Base-by-base conservation (phyloP, 78 protist genomes). In the Dictyostelium capitatum region DNA sequence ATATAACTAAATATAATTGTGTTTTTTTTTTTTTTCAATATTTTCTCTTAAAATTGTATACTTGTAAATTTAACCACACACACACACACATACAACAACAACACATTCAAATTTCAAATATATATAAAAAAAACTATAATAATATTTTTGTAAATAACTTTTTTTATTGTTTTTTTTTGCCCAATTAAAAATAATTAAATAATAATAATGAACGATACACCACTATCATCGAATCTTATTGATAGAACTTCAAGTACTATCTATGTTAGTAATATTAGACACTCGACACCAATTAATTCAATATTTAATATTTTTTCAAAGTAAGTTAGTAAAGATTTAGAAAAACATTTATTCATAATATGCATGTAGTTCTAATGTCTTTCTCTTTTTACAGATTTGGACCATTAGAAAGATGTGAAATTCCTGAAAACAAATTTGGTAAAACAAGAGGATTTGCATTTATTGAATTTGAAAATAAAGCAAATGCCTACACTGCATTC, bases 201-300 rank as follows among this genome's bases (percentile, higher is more conserved):
- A 32, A 56, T 37, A 64, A 83, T 48, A 53, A 87, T 87, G 93
- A 87, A 87, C 56, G 93, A 87, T 7, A 62, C 79, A 37, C 41
- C 93, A 30, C 62, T 84, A 32, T 87, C 93, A n/a, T 51, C 73
- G 81, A 87, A 74, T 25, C 69, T 87, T n/a, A 59, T 87, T 23
- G 93, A 87, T 87, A 74, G 93, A 80, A 87, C 93, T 20, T 87
- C 93, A 8, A 87, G 93, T 15, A 87, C 93, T 65, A 87, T 87
- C 93, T 87, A 87, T 87, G 93, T 87, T 64, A 87, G 93, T 64
- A 87, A 87, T 43, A 87, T 87, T 32, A 80, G 93, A 62, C 93
- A 87, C 74, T 57, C 84, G 37, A 87, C 93, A 5, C 93, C 93
- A 15, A 80, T 87, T 32, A 72, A 80, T 65, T 87, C 93, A 32